Evolutionary conservation across 2,329 filamentous ascomycete species (phyloP), one percentile per base, ranked within the genome.

Genomic region (Diaporthe ampelina): DNA sequence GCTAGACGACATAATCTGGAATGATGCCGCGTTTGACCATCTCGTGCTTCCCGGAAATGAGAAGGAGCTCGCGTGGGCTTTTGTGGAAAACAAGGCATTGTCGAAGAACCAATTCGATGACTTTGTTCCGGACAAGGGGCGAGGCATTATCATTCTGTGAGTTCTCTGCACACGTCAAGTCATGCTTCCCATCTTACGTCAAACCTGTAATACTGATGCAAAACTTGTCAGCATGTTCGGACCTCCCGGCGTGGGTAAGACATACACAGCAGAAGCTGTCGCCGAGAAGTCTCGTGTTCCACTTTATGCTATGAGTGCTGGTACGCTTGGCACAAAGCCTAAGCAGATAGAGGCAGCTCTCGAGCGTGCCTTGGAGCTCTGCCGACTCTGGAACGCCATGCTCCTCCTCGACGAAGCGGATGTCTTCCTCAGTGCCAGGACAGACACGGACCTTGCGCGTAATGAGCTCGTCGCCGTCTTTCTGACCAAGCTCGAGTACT

Each of bases 361-460:
- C 0, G 79, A 80, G 5, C 81, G 80, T 24, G 82, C 84, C 0
- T 78, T 84, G 1, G 79, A 79, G 11, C 81, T 85, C 4, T 82
- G 85, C 61, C 69, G 77, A 11, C 77, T 85, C 48, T 87, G 85
- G 85, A 81, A 84, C 67, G 84, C 83, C 2, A 83, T 87, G 76
- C 79, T 87, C 1, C 80, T 88, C 0, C 78, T 86, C 1, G 85
- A 86, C 59, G 85, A 86, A 71, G 83, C 83, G 0, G 85, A 86
- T 57, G 82, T 87, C 0, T 87, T 86, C 74, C 80, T 87, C 9
- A 79, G 80, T 11, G 78, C 80, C 17, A 78, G 84, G 6, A 81
- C 79, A 0, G 75, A 77, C 10, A 76, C 82, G 3, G 80, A 82
- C n/a, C 74, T 86, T 15, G 77, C 77, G 1, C 81, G 84, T 2